Conservation (phyloP, 1,139 yeast species). For the Candida sanyaensis region DNA sequence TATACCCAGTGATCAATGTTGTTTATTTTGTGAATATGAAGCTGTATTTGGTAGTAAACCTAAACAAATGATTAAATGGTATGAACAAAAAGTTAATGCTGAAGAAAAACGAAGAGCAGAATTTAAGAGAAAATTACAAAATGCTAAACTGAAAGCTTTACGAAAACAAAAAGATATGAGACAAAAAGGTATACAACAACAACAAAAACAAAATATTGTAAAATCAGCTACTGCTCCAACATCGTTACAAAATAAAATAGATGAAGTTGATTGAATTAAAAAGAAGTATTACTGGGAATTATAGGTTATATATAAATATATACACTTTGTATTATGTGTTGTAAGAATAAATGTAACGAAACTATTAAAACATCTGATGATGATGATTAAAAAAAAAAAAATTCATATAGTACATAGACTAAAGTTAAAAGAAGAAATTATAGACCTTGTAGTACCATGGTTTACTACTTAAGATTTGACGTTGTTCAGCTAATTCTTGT, state of each 20-base stretch:
- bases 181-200: conserved; percentile 20
- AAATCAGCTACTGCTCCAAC: conserved; percentile 9
- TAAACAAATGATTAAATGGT: conserved; percentile 27
- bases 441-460: conserved; percentile 38
- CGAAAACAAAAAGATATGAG: conserved; percentile 30
- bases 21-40: conserved; percentile 65
- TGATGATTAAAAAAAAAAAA: too few relatives aligned
- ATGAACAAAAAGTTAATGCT: conserved; percentile 28
- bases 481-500: conserved; percentile 49
- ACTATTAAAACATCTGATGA: neutral
- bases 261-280: conserved; percentile 3
- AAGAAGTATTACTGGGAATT: neutral
- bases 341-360: too few relatives aligned
- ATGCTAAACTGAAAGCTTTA: conserved; percentile 38
- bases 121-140: conserved; percentile 36
- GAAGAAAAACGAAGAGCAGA: conserved; percentile 38
- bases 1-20: conserved; percentile 24
- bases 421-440: conserved; percentile 37
- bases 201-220: conserved; percentile 8
- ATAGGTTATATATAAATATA: neutral
- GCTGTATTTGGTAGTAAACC: conserved; percentile 28
- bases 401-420: neutral
- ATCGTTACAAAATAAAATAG: neutral
- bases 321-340: neutral
- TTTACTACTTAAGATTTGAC: conserved; percentile 22